Evolutionary conservation across 805 yeast genomes (phyloP), one percentile per base, ranked within the genome.

Genomic region (Cyberlindnera xishuangbannaensis): DNA sequence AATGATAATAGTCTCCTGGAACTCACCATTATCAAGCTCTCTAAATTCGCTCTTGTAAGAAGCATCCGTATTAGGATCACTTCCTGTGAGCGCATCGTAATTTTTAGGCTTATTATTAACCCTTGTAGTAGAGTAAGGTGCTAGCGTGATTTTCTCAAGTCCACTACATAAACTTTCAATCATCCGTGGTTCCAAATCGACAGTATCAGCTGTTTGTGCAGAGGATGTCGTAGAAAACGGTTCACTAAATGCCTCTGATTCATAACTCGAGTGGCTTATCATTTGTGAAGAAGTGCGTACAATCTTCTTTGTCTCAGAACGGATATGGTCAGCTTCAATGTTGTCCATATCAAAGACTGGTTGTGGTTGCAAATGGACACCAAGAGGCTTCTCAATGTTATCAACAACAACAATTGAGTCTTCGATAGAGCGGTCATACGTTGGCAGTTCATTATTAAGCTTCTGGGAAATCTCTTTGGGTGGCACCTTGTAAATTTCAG

Each of bases 221-320:
- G 44, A 27, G 2, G 46, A 40, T 10, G 36, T 30, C 4, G 28
- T 30, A 13, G 50, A 44, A 33, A 48, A 51, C 11, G 43, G 44
- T 23, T 45, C 49, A 45, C 53, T 48, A 6, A 47, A 12, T 14
- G 39, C 35, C 20, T 38, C 51, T 10, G 55, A 44, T 11, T 47
- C 48, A 24, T 51, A 40, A 20, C 53, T 49, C 6, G 53, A 45
- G 10, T 50, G 50, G 25, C 52, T 46, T 17, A 39, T 7, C 12
- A 39, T 9, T 26, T 50, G 50, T 2, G 53, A 43, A 0, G 15
- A 17, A 14, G 28, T 26, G 10, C 21, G 18, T 3, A 12, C 13
- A n/a, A 28, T 28, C 6, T 20, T 20, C 13, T 33, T 28, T 4
- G 42, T 29, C 4, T 24, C 22, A 7, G 38, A 27, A 21, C 46